Evolutionary conservation across 441 rosid genomes (phyloP).

Genomic region (Mallotus japonicus): DNA sequence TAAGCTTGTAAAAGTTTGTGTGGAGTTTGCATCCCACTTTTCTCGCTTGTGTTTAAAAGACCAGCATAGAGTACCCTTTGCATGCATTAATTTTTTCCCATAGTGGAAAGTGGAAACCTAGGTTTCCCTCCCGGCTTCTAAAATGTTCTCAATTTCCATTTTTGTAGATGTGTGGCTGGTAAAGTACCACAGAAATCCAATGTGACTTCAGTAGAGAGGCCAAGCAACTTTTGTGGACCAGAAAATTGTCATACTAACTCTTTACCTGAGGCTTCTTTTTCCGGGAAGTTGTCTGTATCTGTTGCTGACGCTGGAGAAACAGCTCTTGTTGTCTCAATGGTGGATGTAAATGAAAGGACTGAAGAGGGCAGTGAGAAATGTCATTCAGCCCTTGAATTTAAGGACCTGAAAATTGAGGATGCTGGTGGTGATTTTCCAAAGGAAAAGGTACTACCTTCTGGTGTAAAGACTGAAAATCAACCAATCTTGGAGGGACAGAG

Average conservation of each 20-base stretch:
- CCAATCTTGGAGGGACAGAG: constrained; percentile 33
- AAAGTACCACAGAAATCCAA: constrained; percentile 46
- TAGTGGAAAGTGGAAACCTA: constrained; percentile 10
- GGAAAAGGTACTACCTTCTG: constrained; percentile 28
- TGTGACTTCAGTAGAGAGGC: constrained; percentile 36
- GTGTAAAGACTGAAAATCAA: constrained; percentile 34
- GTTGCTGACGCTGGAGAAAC: constrained; percentile 97
- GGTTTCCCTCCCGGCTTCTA: background rate
- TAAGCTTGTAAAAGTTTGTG: background rate
- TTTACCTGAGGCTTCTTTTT: constrained; percentile 48
- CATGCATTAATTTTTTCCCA: background rate
- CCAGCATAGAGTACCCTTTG: constrained; percentile 2
- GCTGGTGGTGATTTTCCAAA: constrained; percentile 30
- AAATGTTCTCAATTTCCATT: constrained; percentile 25
- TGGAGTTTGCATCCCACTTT: constrained; percentile 11
- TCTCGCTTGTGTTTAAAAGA: background rate
- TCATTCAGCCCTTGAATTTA: constrained; percentile 37
- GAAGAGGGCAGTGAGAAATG: constrained; percentile 45
- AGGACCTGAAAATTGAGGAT: constrained; percentile 31
- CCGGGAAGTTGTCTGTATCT: constrained; percentile 74
- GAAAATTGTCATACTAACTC: constrained; percentile 42
- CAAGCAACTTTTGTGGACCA: constrained; percentile 35
- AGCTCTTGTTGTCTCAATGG: constrained; percentile 86
- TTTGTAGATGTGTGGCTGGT: constrained; percentile 62
- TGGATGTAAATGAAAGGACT: constrained; percentile 46